phyloP scores from a whole-genome alignment of 352 stramenopile species.

The Halophytophthora batemanensis region DNA sequence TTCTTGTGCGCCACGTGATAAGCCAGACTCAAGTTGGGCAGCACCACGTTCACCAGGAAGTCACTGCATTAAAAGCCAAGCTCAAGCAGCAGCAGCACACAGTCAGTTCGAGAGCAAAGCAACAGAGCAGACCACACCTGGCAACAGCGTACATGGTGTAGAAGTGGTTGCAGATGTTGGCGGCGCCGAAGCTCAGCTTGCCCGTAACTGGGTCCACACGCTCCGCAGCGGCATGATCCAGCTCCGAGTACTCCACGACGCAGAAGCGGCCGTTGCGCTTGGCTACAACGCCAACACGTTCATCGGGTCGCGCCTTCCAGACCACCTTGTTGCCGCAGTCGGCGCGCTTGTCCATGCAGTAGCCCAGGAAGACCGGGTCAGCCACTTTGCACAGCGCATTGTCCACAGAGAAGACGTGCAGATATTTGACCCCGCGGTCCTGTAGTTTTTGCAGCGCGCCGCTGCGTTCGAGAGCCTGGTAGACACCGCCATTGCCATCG shows the following conservation, averaged over 20 bases:
- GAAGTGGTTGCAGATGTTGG: conserved; percentile 99
- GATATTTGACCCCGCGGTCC: conserved; percentile 84
- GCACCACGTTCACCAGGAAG: conserved; percentile 86
- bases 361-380: conserved; percentile 96
- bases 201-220: conserved; percentile 60
- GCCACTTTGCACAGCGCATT: conserved; percentile 96
- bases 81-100: not conserved
- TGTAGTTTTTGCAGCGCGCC: conserved; percentile 89
- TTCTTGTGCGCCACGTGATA: conserved; percentile 99
- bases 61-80: conserved; percentile 21
- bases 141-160: conserved; percentile 85
- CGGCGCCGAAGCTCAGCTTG: conserved; percentile 91
- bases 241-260: conserved; percentile 98
- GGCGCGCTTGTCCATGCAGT: conserved; percentile 90
- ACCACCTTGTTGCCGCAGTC: conserved; percentile 97
- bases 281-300: conserved; percentile 93
- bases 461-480: conserved; percentile 89
- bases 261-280: conserved; percentile 80
- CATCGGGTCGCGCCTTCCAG: conserved; percentile 90
- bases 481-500: conserved; percentile 98
- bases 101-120: too few relatives aligned
- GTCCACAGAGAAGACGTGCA: conserved; percentile 98
- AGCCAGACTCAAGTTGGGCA: conserved; percentile 71
- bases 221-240: conserved; percentile 75
- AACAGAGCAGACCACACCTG: too few relatives aligned